Base-by-base conservation (phyloP, 2,329 filamentous ascomycete genomes). In the Colletotrichum navitas region DNA sequence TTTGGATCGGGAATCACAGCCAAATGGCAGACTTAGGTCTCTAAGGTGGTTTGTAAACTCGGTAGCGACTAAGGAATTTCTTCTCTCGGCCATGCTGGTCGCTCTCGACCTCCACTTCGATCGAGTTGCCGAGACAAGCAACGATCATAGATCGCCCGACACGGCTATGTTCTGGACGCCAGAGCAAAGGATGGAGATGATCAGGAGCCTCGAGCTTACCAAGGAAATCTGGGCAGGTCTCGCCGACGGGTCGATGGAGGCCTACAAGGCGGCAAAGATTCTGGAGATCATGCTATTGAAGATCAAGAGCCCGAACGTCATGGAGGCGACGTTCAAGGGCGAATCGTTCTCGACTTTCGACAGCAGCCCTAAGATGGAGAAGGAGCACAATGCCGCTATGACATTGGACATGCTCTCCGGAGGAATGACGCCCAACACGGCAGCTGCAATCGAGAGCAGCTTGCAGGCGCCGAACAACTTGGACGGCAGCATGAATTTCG, bases 261-360 rank as follows among this genome's bases (percentile, higher is more conserved):
- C 95, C 0, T 95, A 91, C 83, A 98, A 98, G 82, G 95, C 94
- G 1, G 90, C 90, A 51, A 90, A 90, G 52, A 88, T 95, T 32
- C 85, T 98, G n/a, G 91, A 90, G 29, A 90, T 98, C 63, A 94
- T 98, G 89, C 83, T 98, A 55, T 87, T 90, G 41, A 96, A 96
- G 80, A 86, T 98, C 65, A 91, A 88, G 76, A 83, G 82, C 67
- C 84, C 87, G 12, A 80, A 79, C 29, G 51, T 47, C 63, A 58
- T 52, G 24, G 55, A 71, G 75, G n/a, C 41, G 34, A 7, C 68
- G 66, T 36, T 55, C 21, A 71, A 72, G 41, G 75, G 77, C 29
- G 78, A 74, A 41, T 58, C 78, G 16, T 82, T 80, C 60, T 62
- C 75, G 1, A 75, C 73, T 43, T 77, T 77, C n/a, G 74, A 73